Base-by-base conservation (phyloP, 768 basidiomycete genomes). In the Hygrocybe coccinea region DNA sequence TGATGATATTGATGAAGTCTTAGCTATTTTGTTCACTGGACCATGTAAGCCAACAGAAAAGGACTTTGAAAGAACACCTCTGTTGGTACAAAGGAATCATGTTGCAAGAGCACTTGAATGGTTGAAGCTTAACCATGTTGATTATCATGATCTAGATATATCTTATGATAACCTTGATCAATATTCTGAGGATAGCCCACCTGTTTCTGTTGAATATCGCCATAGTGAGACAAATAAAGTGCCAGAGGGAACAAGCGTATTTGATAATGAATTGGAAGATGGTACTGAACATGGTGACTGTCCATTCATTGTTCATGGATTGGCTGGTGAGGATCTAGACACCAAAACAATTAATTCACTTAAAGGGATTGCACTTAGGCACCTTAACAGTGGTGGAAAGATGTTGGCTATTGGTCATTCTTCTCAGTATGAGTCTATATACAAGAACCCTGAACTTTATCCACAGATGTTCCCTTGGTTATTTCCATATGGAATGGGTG, bases 251-350 rank as follows among this genome's bases (percentile, higher is more conserved):
- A 53, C 54, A 47, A 56, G 55, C 43, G 52, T 50, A 12, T 41
- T 54, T 54, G 60, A 62, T 48, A 50, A 44, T 35, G 59, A 60
- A 22, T 19, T 43, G 6, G 65, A 65, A 38, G 58, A 58, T 53
- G 71, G 72, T 1, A 61, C 57, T 1, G 56, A 57, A n/a, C 37
- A 52, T 0, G 74, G 71, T 5, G 41, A 37, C 1, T 76, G 75
- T 59, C 63, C 74, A 0, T 75, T 76, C 52, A 55, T 65, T 15
- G 73, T 78, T 0, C 71, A 75, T 59, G 71, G 74, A 9, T 19
- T 78, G 1, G 68, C 65, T 1, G 64, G 66, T 21, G 60, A 65
- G n/a, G 36, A 61, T 3, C 47, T 63, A 11, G 43, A 47, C 17
- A 56, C 60, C 1, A 58, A 65, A 21, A 35, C 57, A 0, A 46